Base-by-base conservation (phyloP, 2,329 filamentous ascomycete genomes). In the Aspergillus pseudotamarii region DNA sequence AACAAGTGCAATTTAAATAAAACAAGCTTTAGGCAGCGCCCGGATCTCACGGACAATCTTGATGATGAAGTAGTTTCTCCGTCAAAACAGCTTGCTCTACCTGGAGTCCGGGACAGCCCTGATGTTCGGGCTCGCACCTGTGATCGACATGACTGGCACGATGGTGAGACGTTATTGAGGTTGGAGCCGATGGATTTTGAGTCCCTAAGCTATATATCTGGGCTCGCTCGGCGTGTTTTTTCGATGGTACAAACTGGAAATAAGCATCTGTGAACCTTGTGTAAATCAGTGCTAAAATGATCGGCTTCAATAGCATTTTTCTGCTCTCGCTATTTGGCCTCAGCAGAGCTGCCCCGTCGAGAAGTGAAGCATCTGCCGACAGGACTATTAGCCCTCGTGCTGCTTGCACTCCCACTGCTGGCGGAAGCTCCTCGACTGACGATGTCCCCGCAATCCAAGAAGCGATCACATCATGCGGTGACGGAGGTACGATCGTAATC, bases 401-500 rank as follows among this genome's bases (percentile, higher is more conserved):
- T 16, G 67, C 72, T 32, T 81, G 78, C 61, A 80, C 73, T 0
- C 72, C 77, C 3, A 61, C 57, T 14, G 69, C 75, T 4, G 72
- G 72, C 19, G 73, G 74, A 30, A 70, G 69, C 8, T 64, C 72
- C 2, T 74, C 72, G 1, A 73, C 67, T 0, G 80, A 83, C 56
- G 82, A 84, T 62, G 74, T 76, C 0, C 81, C 82, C 1, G 79
- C 80, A 2, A 83, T 84, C 51, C 66, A 70, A 41, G 72, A 77
- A 2, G 81, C 82, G 0, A 77, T 84, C 19, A 57, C 74, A 16
- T 70, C 67, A 12, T 82, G 80, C 59, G 80, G 81, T 14, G 71
- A 76, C 12, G 78, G 79, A 14, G 82, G 82, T n/a, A 81, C 76
- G 0, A 82, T 84, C 21, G 69, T 81, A 2, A 77, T 84, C 38